These are phyloP conservation scores for Cotoneaster glaucophyllus DNA, from an alignment of 306 rosid species.

Conservation along the genomic window DNA sequence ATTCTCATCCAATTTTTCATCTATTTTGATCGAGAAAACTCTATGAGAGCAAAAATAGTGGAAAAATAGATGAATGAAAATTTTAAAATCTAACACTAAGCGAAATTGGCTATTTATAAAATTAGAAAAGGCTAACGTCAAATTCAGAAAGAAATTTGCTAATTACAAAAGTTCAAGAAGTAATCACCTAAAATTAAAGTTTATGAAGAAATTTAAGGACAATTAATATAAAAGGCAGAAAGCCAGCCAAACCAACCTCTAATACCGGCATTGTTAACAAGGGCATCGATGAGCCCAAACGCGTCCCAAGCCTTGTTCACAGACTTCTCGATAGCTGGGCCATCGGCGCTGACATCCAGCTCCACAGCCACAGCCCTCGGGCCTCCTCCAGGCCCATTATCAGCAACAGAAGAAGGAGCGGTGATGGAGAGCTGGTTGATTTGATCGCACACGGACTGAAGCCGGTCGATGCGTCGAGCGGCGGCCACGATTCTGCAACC, in stretches of 20 bases:
- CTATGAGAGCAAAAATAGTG: too few species aligned
- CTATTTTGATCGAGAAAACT: too few species aligned
- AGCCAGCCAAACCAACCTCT: constrained; percentile 40
- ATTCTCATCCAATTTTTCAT: too few species aligned
- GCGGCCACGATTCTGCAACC: constrained; percentile 58
- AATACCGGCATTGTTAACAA: constrained; percentile 72
- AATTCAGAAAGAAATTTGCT: background rate
- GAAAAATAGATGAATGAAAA: too few species aligned
- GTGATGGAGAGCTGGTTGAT: constrained; percentile 27
- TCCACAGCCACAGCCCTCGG: constrained; percentile 52
- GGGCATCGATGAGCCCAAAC: constrained; percentile 62
- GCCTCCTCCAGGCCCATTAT: background rate
- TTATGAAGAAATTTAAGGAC: too few species aligned
- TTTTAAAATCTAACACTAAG: too few species aligned
- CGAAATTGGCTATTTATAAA: too few species aligned
- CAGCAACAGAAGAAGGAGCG: background rate
- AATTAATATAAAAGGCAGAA: too few species aligned
- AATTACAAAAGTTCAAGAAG: background rate
- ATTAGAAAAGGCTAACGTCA: background rate
- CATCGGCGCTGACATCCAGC: constrained; percentile 58
- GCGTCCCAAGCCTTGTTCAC: constrained; percentile 71
- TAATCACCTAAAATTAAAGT: too few species aligned
- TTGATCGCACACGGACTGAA: constrained; percentile 46
- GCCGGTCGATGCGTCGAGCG: constrained; percentile 65
- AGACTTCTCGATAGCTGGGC: constrained; percentile 31